A percentile compares a stretch with the other conserved stretches of the same genome.
phyloP scores from a whole-genome alignment of 495 filamentous ascomycete species.

The Hypomontagnella submonticulosa region DNA sequence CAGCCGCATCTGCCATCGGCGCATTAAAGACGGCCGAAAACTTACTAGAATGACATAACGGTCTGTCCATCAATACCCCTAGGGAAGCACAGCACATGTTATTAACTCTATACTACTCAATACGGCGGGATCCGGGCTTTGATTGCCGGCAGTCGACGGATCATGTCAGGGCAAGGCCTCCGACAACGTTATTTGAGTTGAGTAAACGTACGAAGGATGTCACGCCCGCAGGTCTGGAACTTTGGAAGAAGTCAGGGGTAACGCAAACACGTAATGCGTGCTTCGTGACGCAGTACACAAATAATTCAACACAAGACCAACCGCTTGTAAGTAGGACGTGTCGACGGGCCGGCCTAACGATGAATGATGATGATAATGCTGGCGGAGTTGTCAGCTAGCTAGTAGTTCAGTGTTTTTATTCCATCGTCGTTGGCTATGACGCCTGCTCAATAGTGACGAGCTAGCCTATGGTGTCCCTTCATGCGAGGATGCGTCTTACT shows the following conservation, averaged over 20 bases:
- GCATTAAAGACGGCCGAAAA: conserved; percentile 39
- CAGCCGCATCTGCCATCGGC: conserved; percentile 23
- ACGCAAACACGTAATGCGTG: conserved; percentile 25
- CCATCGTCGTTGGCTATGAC: conserved; percentile 15
- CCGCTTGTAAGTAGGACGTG: too few species aligned
- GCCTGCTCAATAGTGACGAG: conserved; percentile 3
- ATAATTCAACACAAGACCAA: neutral
- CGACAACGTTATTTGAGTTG: conserved; percentile 21
- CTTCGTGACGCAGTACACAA: conserved; percentile 11
- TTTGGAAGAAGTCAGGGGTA: conserved; percentile 26
- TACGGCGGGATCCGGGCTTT: neutral
- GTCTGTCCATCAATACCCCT: conserved; percentile 12
- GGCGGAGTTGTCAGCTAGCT: neutral
- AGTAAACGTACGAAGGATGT: neutral
- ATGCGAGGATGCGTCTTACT: conserved; percentile 26
- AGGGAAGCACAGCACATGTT: conserved; percentile 17
- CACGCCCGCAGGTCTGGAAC: conserved; percentile 10
- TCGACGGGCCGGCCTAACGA: neutral
- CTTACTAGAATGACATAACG: conserved; percentile 28
- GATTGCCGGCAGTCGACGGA: conserved; percentile 2
- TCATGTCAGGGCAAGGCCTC: conserved; percentile 9
- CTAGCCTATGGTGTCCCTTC: neutral
- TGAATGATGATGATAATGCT: neutral
- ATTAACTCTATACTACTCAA: too few species aligned
- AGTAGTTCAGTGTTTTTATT: neutral